A percentile compares a stretch with the other conserved stretches of the same genome.
phyloP scores from a whole-genome alignment of 2,329 filamentous ascomycete genomes.

The Alternaria angustiovoidea region DNA sequence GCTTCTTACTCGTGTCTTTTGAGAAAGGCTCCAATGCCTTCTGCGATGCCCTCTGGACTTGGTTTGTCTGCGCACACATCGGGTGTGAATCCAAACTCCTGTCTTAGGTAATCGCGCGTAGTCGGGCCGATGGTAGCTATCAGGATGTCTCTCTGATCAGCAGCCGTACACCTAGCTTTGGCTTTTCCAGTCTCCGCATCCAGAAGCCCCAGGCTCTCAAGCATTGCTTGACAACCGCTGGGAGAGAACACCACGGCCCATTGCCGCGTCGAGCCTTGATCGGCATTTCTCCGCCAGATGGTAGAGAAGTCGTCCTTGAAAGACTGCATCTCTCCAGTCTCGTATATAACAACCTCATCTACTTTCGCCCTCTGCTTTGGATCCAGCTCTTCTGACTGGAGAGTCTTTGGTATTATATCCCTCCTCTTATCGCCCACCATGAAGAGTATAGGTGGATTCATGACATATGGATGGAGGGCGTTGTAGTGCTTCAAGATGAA shows the following conservation, averaged over 20 bases:
- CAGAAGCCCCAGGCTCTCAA: slow-evolving; percentile 60
- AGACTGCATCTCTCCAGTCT: slow-evolving; percentile 80
- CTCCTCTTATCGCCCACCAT: slow-evolving; percentile 88
- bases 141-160: slow-evolving; percentile 59
- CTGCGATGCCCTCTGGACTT: slow-evolving; percentile 78
- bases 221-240: slow-evolving; percentile 68
- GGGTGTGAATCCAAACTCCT: slow-evolving; percentile 71
- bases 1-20: neutral
- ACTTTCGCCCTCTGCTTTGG: slow-evolving; percentile 67
- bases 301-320: slow-evolving; percentile 74
- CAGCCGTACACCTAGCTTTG: slow-evolving; percentile 14
- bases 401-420: slow-evolving; percentile 85
- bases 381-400: slow-evolving; percentile 68
- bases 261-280: slow-evolving; percentile 52
- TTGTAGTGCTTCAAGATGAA: slow-evolving; percentile 84
- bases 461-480: slow-evolving; percentile 40
- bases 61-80: slow-evolving; percentile 85
- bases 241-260: slow-evolving; percentile 80
- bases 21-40: slow-evolving; percentile 65
- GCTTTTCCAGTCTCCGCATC: slow-evolving; percentile 51
- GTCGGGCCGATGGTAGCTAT: slow-evolving; percentile 94
- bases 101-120: slow-evolving; percentile 76
- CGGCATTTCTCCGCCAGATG: slow-evolving; percentile 58
- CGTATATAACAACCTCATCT: slow-evolving; percentile 84
- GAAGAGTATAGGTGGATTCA: slow-evolving; percentile 76